Conservation (phyloP, 208 protist genomes). For the Crithidia sp. region DNA sequence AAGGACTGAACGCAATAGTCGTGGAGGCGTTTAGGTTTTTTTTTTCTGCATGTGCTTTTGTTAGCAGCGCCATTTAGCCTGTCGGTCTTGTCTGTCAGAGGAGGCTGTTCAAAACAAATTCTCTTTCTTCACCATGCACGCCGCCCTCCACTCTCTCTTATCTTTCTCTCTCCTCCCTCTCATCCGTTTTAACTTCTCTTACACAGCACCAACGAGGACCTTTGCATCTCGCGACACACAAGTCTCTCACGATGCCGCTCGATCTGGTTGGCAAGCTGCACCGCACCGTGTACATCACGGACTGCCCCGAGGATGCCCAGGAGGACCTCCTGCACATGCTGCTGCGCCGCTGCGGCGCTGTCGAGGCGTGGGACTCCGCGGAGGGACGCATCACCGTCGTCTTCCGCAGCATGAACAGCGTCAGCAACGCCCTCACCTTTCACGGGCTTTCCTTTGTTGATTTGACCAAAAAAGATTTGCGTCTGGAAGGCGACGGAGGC, state of each 20-base stretch:
- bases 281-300: conserved; percentile 83
- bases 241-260: conserved; percentile 49
- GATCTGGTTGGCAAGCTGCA: conserved; percentile 88
- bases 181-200: neutral
- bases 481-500: conserved; percentile 83
- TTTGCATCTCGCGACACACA: neutral
- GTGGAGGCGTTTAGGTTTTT: no score
- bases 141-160: no score
- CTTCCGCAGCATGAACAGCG: conserved; percentile 83
- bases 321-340: conserved; percentile 82
- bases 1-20: no score
- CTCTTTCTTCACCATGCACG: no score
- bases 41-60: no score
- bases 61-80: no score
- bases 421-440: conserved; percentile 83
- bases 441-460: conserved; percentile 80
- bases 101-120: no score
- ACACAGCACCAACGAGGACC: no score
- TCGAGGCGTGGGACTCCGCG: conserved; percentile 83
- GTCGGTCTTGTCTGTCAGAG: no score
- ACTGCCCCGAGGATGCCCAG: conserved; percentile 53
- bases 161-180: conserved; percentile 1
- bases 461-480: conserved; percentile 50
- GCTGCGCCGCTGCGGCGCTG: conserved; percentile 65
- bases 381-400: conserved; percentile 66